Evolutionary conservation across 805 yeast species (phyloP).

Genomic region (Candida rishiriensis): DNA sequence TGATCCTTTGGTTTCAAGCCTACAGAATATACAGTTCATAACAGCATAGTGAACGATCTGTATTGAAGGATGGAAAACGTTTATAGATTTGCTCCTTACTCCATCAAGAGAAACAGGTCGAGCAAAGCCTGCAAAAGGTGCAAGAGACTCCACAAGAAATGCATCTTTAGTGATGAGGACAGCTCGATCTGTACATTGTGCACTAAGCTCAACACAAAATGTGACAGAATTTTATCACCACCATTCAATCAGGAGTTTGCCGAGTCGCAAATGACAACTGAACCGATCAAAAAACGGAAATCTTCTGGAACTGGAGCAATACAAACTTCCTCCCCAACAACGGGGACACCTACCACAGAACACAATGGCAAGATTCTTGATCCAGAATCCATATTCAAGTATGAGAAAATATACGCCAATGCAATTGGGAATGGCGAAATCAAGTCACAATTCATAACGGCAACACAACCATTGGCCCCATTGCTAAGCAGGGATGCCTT

Average conservation of each 20-base stretch:
- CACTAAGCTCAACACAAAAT: slow-evolving; percentile 4
- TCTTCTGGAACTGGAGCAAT: background rate
- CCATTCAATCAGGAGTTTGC: background rate
- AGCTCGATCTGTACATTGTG: slow-evolving; percentile 13
- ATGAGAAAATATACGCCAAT: slow-evolving; percentile 25
- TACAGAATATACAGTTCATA: too few species aligned
- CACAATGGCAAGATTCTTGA: background rate
- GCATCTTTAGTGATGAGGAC: slow-evolving; percentile 10
- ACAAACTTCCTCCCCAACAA: background rate
- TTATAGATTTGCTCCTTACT: slow-evolving; percentile 9
- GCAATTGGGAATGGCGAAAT: slow-evolving; percentile 18
- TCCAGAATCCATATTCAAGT: slow-evolving; percentile 9
- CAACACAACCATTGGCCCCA: slow-evolving; percentile 31
- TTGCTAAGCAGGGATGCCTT: slow-evolving; percentile 28
- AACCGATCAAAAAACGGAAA: too few species aligned
- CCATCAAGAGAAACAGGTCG: slow-evolving; percentile 11
- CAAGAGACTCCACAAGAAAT: slow-evolving; percentile 21
- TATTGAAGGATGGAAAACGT: background rate
- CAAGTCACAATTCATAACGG: slow-evolving; percentile 26
- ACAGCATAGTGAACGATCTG: too few species aligned
- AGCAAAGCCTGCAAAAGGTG: slow-evolving; percentile 25
- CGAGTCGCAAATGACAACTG: too few species aligned
- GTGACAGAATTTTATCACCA: slow-evolving; percentile 2
- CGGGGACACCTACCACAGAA: background rate
- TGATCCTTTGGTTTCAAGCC: too few species aligned